Base-by-base conservation (phyloP, 2,329 filamentous ascomycete species). In the Stylonectria norvegica region DNA sequence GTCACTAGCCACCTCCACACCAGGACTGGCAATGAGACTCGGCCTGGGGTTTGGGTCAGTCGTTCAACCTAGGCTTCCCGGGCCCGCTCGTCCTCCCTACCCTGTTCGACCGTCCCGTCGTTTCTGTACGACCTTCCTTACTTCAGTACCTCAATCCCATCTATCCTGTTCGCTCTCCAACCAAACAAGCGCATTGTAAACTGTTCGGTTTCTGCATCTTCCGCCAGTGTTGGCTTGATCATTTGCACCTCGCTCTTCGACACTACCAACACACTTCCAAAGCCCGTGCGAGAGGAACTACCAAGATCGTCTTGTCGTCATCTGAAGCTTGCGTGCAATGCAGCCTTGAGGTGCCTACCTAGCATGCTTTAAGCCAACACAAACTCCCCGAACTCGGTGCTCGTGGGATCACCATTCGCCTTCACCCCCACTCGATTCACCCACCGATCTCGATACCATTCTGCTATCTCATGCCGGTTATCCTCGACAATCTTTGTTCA, bases 1-100 rank as follows among this genome's bases (percentile, higher is more conserved):
- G 46, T 55, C 55, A 57, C 55, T 57, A 56, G 55, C 55, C 55
- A 57, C 55, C 55, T 57, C 55, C 55, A 57, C 55, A 57, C 52
- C 53, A 54, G 50, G 44, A 49, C 56, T 55, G 41, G 55, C 51
- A 56, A 52, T 47, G 54, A 56, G 52, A 56, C 49, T 40, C 44
- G 42, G 53, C 55, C 55, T 45, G 47, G 55, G 55, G 54, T 55
- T 45, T 30, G 41, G 49, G 55, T 53, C 55, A 53, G 55, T 57
- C 47, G 55, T 57, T 41, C 52, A 57, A 54, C 53, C 47, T 45
- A 49, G 49, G 55, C 41, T 46, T 55, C 47, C 49, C 41, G 48
- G 48, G 45, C 52, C 42, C 40, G 45, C n/a, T 51, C 43, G 36
- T 53, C 48, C 43, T 35, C 33, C 32, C 36, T 40, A 40, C 45